phyloP scores from a whole-genome alignment of 2,329 filamentous ascomycete species.

The Lasiodiplodia citricola region DNA sequence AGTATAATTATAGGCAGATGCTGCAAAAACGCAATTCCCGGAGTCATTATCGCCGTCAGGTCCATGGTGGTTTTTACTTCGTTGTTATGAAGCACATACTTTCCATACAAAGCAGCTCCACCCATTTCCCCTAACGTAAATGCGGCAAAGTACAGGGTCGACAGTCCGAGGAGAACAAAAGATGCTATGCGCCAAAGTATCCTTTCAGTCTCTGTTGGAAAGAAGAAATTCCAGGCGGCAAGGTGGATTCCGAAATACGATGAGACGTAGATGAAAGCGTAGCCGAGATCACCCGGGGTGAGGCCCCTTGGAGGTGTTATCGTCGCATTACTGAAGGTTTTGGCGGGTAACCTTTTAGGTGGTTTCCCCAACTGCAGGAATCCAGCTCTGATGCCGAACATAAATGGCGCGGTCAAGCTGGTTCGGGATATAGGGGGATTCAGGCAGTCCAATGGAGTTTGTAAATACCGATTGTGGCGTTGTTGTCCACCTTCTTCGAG shows the following conservation, averaged over 20 bases:
- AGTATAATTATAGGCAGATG: neutral
- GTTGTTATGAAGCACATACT: neutral
- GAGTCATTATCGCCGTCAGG: neutral
- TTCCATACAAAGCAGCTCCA: neutral
- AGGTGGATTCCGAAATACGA: conserved; percentile 26
- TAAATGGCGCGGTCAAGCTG: neutral
- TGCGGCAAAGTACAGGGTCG: neutral
- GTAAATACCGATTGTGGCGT: conserved; percentile 4
- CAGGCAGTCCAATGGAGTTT: conserved; percentile 29
- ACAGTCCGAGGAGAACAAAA: neutral
- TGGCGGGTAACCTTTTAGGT: neutral
- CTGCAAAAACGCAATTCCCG: neutral
- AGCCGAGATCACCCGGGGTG: neutral
- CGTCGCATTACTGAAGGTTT: neutral
- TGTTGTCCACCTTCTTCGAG: neutral
- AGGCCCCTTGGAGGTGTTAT: neutral
- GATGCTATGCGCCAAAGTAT: conserved; percentile 29
- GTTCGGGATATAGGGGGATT: neutral
- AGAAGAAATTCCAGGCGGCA: conserved; percentile 31
- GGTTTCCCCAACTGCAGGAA: neutral
- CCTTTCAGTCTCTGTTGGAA: conserved; percentile 27
- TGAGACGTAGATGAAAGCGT: neutral
- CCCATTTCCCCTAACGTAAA: neutral
- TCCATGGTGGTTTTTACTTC: neutral
- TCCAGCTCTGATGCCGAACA: neutral